A percentile compares a stretch with the other conserved stretches of the same genome.
phyloP scores from a whole-genome alignment of 345 rosid genomes.

The Crucihimalaya himalaica region DNA sequence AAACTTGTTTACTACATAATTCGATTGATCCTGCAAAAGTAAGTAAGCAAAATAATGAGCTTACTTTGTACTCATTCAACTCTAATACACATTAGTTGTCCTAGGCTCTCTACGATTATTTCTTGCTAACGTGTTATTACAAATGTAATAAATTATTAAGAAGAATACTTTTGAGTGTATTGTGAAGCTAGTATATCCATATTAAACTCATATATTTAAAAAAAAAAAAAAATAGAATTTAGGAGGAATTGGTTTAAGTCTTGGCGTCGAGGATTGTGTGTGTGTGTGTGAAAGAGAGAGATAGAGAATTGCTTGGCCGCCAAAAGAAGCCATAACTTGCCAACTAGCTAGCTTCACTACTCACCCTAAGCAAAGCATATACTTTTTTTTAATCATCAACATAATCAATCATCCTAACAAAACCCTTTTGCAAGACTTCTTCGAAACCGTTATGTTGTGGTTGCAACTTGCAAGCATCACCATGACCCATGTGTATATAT shows the following conservation, averaged over 20 bases:
- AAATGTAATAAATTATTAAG: conserved; percentile 17
- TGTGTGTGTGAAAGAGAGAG: conserved; percentile 6
- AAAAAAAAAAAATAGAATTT: conserved; percentile 1
- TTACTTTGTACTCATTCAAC: conserved; percentile 29
- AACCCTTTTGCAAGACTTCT: conserved; percentile 4
- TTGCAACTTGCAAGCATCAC: conserved; percentile 23
- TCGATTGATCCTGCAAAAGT: not conserved
- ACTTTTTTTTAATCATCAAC: conserved; percentile 25
- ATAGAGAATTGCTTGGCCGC: conserved; percentile 42
- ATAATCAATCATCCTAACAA: conserved; percentile 9
- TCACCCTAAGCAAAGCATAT: conserved; percentile 45
- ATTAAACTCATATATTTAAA: not conserved
- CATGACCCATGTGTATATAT: too few species aligned
- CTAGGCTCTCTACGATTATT: conserved; percentile 23
- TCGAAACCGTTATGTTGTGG: conserved; percentile 28
- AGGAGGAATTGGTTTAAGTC: conserved; percentile 11
- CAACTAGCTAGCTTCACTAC: conserved; percentile 47
- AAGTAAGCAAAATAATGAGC: conserved; percentile 1
- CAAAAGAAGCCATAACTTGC: conserved; percentile 43
- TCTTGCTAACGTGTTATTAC: conserved; percentile 30
- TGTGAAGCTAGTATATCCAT: conserved; percentile 33
- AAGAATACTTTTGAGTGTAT: conserved; percentile 30
- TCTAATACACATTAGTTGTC: conserved; percentile 27
- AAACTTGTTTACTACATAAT: not conserved
- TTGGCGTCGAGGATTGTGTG: conserved; percentile 36